Evolutionary conservation across 768 basidiomycete species (phyloP).

Genomic region (Lactarius psammicola): DNA sequence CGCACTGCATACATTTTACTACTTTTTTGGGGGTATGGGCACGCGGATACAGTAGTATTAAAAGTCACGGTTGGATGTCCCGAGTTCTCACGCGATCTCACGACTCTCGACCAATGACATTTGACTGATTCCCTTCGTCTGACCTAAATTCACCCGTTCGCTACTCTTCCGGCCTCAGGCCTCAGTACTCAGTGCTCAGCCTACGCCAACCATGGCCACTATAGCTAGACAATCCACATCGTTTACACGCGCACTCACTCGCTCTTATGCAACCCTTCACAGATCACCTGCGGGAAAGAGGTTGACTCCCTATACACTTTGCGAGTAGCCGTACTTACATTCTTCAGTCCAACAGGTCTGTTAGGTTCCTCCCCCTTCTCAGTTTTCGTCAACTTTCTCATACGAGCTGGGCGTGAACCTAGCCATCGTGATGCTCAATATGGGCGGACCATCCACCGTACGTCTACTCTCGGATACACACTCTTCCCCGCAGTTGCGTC

Average conservation of each 20-base stretch:
- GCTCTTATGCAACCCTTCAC: constrained; percentile 26
- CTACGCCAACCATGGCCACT: background rate
- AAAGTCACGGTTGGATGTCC: background rate
- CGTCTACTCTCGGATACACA: constrained; percentile 32
- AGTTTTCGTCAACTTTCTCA: background rate
- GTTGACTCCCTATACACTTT: constrained; percentile 10
- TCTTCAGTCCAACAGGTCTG: constrained; percentile 29
- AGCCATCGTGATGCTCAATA: constrained; percentile 97
- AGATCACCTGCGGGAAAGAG: constrained; percentile 20
- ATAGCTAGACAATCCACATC: constrained; percentile 11
- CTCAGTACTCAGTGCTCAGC: background rate
- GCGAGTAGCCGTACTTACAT: constrained; percentile 5
- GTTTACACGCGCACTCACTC: constrained; percentile 14
- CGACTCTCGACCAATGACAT: background rate
- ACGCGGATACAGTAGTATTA: background rate
- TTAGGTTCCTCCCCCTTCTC: background rate
- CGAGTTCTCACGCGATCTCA: background rate
- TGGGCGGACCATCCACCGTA: constrained; percentile 96
- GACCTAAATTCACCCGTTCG: background rate
- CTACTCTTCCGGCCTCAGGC: background rate
- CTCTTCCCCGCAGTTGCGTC: background rate
- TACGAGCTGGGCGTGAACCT: background rate
- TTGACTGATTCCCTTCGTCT: background rate
- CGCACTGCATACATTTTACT: background rate
- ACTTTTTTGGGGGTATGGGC: background rate